phyloP scores from a whole-genome alignment of 1,284 basidiomycete species.

The Naganishia albida region DNA sequence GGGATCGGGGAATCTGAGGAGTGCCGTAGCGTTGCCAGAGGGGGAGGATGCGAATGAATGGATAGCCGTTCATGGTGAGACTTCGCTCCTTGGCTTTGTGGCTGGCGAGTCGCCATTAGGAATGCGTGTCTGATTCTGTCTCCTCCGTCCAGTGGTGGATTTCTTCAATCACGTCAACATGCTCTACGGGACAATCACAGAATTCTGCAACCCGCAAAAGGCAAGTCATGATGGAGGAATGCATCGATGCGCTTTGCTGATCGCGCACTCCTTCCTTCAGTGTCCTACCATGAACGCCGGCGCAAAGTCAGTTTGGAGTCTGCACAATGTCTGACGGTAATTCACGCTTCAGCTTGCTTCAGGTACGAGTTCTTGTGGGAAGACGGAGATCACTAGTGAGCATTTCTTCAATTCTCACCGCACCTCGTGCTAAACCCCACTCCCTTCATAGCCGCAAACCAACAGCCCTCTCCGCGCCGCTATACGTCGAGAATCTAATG shows the following conservation, averaged over 20 bases:
- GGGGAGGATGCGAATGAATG: conserved; percentile 95
- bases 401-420: conserved; percentile 57
- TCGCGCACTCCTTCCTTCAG: conserved; percentile 53
- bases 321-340: neutral
- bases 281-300: conserved; percentile 99
- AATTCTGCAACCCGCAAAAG: conserved; percentile 93
- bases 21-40: conserved; percentile 87
- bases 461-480: conserved; percentile 90
- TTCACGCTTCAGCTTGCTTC: neutral
- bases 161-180: conserved; percentile 97
- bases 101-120: too few species aligned
- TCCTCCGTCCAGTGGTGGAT: conserved; percentile 69
- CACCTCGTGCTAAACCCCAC: conserved; percentile 63
- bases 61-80: conserved; percentile 91
- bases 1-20: conserved; percentile 86
- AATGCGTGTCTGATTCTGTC: too few species aligned
- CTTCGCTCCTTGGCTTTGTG: neutral
- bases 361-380: conserved; percentile 99
- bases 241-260: neutral
- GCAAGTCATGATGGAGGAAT: conserved; percentile 42
- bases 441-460: conserved; percentile 66
- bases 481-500: conserved; percentile 98
- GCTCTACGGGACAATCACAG: conserved; percentile 92
- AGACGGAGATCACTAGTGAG: conserved; percentile 75
- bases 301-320: conserved; percentile 66